Evolutionary conservation across 2,329 filamentous ascomycete species (phyloP).

Genomic region (Colletotrichum plurivorum): DNA sequence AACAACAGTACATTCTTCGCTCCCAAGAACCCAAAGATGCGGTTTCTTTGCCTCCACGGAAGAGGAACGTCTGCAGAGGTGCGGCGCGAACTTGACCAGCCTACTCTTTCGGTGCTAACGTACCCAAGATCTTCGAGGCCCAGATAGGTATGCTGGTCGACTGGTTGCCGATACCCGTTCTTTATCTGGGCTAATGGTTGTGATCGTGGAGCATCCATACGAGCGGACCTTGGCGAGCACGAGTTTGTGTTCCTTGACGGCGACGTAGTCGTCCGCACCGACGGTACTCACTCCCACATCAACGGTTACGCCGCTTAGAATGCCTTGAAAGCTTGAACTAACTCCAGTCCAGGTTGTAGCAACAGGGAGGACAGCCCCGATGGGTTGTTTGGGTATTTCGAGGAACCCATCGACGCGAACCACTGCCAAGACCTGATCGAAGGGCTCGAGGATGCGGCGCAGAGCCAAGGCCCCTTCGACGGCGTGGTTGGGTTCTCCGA

Average conservation of each 20-base stretch:
- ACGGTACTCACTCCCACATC: neutral
- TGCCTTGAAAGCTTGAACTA: neutral
- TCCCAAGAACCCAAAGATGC: neutral
- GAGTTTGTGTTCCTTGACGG: neutral
- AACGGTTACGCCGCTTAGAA: too few relatives aligned
- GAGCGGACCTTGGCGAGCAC: neutral
- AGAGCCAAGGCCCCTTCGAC: neutral
- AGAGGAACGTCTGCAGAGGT: neutral
- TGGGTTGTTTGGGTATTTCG: neutral
- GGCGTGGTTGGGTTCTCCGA: constrained; percentile 50
- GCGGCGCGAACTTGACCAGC: neutral
- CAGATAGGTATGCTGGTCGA: neutral
- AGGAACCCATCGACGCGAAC: neutral
- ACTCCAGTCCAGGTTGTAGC: neutral
- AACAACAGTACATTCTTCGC: too few relatives aligned
- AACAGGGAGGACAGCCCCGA: neutral
- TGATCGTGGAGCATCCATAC: neutral
- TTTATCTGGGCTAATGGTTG: too few relatives aligned
- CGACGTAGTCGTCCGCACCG: neutral
- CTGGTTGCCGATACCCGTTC: too few relatives aligned
- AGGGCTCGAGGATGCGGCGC: neutral
- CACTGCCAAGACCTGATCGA: neutral
- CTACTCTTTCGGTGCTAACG: too few relatives aligned
- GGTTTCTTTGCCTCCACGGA: constrained; percentile 5
- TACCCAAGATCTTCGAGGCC: neutral